These are phyloP conservation scores for Hypoxylon sp. DNA, from an alignment of 2,329 filamentous ascomycete genomes.

Conservation along the genomic window DNA sequence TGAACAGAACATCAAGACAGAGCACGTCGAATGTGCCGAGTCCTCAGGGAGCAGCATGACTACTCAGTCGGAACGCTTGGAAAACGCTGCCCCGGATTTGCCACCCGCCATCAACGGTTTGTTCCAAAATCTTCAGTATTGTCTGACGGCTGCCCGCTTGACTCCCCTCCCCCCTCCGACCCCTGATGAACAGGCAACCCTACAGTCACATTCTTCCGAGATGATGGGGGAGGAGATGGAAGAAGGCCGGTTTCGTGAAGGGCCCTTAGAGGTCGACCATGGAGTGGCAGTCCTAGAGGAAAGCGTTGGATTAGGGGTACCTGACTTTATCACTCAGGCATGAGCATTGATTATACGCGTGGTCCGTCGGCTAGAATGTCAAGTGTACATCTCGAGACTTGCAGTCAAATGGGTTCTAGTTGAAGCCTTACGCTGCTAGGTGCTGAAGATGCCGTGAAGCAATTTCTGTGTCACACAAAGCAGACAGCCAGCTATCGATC, in stretches of 20 bases:
- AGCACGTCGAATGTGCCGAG: constrained; percentile 9
- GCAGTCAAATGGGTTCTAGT: no score
- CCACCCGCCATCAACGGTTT: no score
- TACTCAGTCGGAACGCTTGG: constrained; percentile 6
- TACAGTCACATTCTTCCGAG: constrained; percentile 23
- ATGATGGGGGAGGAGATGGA: constrained; percentile 47
- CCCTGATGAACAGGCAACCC: constrained; percentile 22
- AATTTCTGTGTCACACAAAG: neutral
- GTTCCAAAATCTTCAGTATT: constrained; percentile 1
- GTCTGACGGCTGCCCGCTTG: constrained; percentile 16
- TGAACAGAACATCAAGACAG: constrained; percentile 11
- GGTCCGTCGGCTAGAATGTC: neutral
- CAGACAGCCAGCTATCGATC: neutral
- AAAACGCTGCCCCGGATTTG: no score
- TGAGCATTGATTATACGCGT: neutral
- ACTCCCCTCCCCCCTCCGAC: constrained; percentile 32
- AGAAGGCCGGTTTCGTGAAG: constrained; percentile 48
- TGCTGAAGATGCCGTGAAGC: neutral
- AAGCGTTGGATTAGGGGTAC: constrained; percentile 56
- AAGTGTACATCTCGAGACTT: no score
- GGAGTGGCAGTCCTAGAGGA: constrained; percentile 66
- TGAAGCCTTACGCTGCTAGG: constrained; percentile 1
- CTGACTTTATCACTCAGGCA: constrained; percentile 52
- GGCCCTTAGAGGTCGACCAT: constrained; percentile 56
- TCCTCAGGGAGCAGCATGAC: constrained; percentile 1